Conservation (phyloP, 768 basidiomycete species). For the Suillus plorans region DNA sequence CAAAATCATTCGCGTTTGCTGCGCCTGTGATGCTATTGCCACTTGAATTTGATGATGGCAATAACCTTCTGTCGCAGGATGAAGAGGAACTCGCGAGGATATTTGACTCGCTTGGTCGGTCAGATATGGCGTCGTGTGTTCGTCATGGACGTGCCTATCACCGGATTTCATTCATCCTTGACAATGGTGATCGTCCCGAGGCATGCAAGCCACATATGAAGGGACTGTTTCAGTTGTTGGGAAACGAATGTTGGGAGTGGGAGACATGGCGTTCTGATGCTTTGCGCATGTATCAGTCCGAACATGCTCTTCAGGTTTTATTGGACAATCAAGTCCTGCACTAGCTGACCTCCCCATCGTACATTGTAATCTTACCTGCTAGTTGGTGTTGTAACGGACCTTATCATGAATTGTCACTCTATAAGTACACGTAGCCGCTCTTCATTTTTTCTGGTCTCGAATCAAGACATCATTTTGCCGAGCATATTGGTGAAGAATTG, state of each 20-base stretch:
- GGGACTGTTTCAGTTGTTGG: neutral
- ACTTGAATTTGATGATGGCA: neutral
- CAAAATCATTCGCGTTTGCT: neutral
- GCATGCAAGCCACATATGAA: neutral
- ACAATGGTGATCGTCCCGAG: too few relatives aligned
- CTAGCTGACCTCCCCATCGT: too few relatives aligned
- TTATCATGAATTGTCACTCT: too few relatives aligned
- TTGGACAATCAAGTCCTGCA: neutral
- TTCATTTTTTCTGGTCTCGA: too few relatives aligned
- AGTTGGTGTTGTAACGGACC: too few relatives aligned
- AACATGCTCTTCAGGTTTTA: neutral
- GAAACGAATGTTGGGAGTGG: neutral
- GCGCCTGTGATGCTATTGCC: neutral
- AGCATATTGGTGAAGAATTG: too few relatives aligned
- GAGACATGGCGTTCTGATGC: neutral
- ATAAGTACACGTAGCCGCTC: too few relatives aligned
- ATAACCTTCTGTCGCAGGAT: neutral
- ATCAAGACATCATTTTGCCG: too few relatives aligned
- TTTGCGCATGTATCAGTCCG: neutral
- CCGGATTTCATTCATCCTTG: neutral
- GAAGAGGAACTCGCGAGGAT: neutral
- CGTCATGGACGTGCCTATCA: too few relatives aligned
- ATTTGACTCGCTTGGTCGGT: neutral
- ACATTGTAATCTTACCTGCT: too few relatives aligned
- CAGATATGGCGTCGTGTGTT: neutral